Conservation (phyloP, 768 basidiomycete genomes). For the Mycena haematopus region DNA sequence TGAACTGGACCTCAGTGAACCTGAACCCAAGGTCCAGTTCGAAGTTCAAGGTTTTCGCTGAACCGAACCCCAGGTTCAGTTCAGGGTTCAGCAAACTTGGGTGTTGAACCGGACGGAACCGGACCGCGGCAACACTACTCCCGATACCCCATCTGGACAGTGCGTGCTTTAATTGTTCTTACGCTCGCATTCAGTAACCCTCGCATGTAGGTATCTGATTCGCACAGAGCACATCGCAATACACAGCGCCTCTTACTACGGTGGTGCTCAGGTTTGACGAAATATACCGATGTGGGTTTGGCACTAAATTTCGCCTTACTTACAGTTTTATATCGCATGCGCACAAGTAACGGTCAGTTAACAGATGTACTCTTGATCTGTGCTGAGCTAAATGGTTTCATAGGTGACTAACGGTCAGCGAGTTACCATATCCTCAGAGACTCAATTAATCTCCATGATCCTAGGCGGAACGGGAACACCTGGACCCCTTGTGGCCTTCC, state of each 20-base stretch:
- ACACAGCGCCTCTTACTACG: constrained; percentile 2
- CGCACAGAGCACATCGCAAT: constrained; percentile 1
- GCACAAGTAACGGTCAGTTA: constrained; percentile 38
- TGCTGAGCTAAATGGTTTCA: background rate
- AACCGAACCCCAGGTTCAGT: no score
- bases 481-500: constrained; percentile 41
- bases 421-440: background rate
- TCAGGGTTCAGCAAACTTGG: no score
- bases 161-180: background rate
- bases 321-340: constrained; percentile 31
- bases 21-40: no score
- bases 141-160: constrained; percentile 16
- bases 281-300: background rate
- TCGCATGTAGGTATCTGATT: background rate
- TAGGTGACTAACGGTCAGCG: constrained; percentile 1
- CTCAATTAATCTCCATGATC: background rate
- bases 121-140: no score
- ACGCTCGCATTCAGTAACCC: no score
- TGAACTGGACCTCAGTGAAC: no score
- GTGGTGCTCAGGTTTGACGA: constrained; percentile 7
- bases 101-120: no score
- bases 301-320: background rate
- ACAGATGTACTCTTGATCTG: background rate
- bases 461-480: constrained; percentile 39
- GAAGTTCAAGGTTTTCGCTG: no score